These are phyloP conservation scores for Starmerella davenportii DNA, from an alignment of 805 yeast genomes.

Conservation along the genomic window DNA sequence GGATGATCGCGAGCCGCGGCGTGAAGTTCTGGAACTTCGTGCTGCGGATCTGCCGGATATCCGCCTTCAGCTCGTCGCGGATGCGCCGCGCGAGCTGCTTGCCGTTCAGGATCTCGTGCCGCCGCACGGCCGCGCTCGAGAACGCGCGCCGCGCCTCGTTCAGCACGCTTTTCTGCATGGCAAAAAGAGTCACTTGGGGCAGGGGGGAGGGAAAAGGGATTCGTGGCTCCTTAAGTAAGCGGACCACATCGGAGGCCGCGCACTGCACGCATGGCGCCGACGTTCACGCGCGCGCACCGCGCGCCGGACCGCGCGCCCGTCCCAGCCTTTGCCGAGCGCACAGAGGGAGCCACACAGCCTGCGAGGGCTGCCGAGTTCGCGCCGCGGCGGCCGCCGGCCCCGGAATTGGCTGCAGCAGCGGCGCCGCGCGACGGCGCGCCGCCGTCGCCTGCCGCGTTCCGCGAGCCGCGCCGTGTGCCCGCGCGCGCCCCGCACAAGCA, in stretches of 20 bases:
- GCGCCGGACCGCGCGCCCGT: no score
- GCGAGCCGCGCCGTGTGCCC: neutral
- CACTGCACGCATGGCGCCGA: no score
- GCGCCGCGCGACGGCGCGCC: no score
- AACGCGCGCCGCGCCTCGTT: neutral
- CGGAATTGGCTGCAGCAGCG: no score
- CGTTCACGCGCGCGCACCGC: no score
- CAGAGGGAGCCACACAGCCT: no score
- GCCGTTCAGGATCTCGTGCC: constrained; percentile 34
- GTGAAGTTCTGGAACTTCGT: constrained; percentile 32
- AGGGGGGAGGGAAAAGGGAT: neutral
- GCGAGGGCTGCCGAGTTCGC: no score
- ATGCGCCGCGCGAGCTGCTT: constrained; percentile 36
- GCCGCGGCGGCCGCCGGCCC: no score
- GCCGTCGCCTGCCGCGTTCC: no score
- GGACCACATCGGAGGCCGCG: neutral
- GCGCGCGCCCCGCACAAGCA: neutral
- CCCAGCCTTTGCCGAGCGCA: no score
- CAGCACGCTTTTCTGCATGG: no score
- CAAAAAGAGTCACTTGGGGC: neutral
- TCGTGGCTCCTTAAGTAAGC: neutral
- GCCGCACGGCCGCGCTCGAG: constrained; percentile 1
- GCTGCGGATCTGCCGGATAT: constrained; percentile 30
- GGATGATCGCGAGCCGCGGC: constrained; percentile 69
- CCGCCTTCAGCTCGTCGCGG: constrained; percentile 34